A percentile compares a stretch with the other conserved stretches of the same genome.
Conservation (phyloP, 176 grass and related monocot genomes). For the Ampelocalamus luodianensis region DNA sequence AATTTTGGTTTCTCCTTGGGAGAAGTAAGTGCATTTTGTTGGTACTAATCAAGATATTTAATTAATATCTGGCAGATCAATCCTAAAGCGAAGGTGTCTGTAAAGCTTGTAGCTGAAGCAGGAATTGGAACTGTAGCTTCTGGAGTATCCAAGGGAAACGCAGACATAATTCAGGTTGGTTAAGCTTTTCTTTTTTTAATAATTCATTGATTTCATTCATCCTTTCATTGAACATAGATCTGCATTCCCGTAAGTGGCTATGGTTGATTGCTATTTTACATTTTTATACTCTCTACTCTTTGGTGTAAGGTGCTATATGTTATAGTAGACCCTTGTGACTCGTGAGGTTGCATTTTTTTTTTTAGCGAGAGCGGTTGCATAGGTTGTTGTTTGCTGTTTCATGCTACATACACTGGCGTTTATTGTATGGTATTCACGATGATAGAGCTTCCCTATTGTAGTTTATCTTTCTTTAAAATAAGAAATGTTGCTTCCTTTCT, state of each 20-base stretch:
- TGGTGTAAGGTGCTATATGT: slow-evolving; percentile 1
- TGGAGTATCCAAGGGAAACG: slow-evolving; percentile 97
- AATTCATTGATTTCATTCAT: slow-evolving; percentile 25
- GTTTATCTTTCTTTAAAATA: slow-evolving; percentile 8
- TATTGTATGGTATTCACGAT: slow-evolving; percentile 4
- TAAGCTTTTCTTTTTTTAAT: slow-evolving; percentile 34
- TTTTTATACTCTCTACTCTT: slow-evolving; percentile 4
- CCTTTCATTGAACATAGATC: background rate
- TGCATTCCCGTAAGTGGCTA: slow-evolving; percentile 25
- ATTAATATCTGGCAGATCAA: slow-evolving; percentile 77
- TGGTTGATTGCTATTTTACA: slow-evolving; percentile 3
- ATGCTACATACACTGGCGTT: slow-evolving; percentile 12
- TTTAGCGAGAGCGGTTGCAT: background rate
- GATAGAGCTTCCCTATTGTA: slow-evolving; percentile 4
- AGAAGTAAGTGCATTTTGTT: slow-evolving; percentile 23
- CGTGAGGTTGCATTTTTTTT: background rate
- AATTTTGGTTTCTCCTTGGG: slow-evolving; percentile 1
- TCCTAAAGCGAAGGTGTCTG: slow-evolving; percentile 94
- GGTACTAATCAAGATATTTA: slow-evolving; percentile 32
- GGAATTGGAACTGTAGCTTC: slow-evolving; percentile 99
- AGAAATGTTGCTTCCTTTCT: background rate
- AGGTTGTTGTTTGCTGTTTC: background rate
- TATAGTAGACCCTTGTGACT: slow-evolving; percentile 2
- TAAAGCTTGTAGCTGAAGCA: slow-evolving; percentile 98
- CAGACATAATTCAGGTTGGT: slow-evolving; percentile 93